Evolutionary conservation across 1,284 basidiomycete genomes (phyloP), one percentile per base, ranked within the genome.

Genomic region (Garcileccinum viscosum): DNA sequence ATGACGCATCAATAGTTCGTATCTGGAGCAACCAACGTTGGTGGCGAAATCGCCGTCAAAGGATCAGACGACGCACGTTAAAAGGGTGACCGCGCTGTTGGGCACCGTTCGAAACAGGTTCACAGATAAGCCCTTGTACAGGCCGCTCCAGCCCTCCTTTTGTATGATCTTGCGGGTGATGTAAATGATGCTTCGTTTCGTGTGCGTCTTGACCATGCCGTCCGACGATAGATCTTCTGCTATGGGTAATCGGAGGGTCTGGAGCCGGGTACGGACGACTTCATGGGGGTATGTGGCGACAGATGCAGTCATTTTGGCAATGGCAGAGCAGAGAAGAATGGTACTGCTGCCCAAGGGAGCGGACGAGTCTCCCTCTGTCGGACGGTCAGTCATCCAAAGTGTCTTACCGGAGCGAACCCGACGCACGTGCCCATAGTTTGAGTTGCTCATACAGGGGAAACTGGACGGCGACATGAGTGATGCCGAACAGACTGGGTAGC

Each of bases 271-370:
- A 14, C 96, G 93, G 24, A 98, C 87, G 56, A 98, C 97, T 82
- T 98, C 96, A 80, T 98, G 96, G 0, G 97, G 97, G 81, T 98
- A 98, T 37, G 97, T 98, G 32, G 93, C 92, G 32, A 98, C 84
- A 15, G 95, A 96, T 4, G 96, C 97, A 3, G 94, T 91, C 94
- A 98, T 97, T 81, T 98, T 98, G 40, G 95, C 93, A 27, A 90
- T 82, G 11, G 94, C 95, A 27, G 95, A 96, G 82, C 95, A 97
- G 4, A 90, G 80, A 17, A 98, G 89, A 72, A 98, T 96, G 24
- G 89, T 87, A 37, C 85, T 81, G 7, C 89, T 89, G 2, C 90
- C 83, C 8, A 97, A 81, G 1, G 92, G 90, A 15, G 84, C 84
- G 5, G 85, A 83, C 12, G 88, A 87, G 74, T 83, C 83, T 19